Evolutionary conservation across 805 yeast species (phyloP).

Genomic region (Saccharomycopsis schoenii): DNA sequence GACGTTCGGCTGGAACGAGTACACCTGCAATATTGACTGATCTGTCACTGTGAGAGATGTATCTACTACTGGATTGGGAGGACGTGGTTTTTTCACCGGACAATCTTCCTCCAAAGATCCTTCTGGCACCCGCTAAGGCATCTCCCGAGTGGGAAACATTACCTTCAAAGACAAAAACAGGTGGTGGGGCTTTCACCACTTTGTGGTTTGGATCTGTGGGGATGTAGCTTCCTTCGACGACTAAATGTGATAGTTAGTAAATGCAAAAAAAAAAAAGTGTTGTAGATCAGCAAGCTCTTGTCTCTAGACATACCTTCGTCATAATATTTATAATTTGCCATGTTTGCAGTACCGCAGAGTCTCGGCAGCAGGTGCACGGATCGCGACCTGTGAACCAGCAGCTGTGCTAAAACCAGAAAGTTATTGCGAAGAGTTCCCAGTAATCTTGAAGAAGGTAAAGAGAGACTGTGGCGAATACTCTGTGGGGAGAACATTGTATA

Average conservation of each 20-base stretch:
- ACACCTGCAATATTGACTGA: slow-evolving; percentile 45
- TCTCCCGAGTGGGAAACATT: slow-evolving; percentile 25
- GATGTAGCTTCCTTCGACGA: not conserved
- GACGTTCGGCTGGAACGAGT: slow-evolving; percentile 61
- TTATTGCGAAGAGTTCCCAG: not conserved
- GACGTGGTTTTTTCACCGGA: slow-evolving; percentile 34
- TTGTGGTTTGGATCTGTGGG: not conserved
- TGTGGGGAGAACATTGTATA: not conserved
- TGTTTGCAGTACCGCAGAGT: not conserved
- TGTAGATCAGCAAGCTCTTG: no score
- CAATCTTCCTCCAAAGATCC: slow-evolving; percentile 47
- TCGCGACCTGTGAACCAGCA: not conserved
- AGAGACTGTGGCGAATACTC: not conserved
- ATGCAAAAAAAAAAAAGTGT: no score
- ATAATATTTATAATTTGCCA: not conserved
- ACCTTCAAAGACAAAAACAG: slow-evolving; percentile 26
- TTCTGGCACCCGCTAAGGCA: slow-evolving; percentile 38
- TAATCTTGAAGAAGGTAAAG: not conserved
- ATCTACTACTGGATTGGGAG: slow-evolving; percentile 19
- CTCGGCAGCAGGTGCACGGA: not conserved
- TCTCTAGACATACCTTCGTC: not conserved
- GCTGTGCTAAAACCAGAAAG: not conserved
- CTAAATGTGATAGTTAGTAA: not conserved
- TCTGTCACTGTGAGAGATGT: slow-evolving; percentile 20
- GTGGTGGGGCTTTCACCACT: not conserved